These are phyloP conservation scores for Alternaria ventricosa DNA, from an alignment of 2,329 filamentous ascomycete genomes.

Conservation along the genomic window DNA sequence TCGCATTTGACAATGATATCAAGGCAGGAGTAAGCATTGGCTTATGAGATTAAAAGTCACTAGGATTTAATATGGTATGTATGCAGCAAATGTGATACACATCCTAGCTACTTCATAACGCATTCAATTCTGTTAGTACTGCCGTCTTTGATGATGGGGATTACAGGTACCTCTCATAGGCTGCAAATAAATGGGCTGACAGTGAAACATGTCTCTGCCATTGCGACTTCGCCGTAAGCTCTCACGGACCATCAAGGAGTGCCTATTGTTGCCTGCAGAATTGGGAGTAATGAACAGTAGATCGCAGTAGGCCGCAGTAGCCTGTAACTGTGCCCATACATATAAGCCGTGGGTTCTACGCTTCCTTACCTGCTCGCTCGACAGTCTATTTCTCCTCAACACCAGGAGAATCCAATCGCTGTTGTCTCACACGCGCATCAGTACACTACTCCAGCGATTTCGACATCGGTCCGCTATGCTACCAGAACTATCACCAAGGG, in stretches of 20 bases:
- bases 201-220: background rate
- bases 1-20: no score
- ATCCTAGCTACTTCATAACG: no score
- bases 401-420: background rate
- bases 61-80: no score
- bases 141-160: no score
- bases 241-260: background rate
- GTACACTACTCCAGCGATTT: background rate
- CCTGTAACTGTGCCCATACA: background rate
- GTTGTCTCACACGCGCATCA: background rate
- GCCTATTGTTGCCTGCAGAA: background rate
- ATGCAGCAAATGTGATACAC: no score
- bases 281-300: background rate
- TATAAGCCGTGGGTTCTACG: background rate
- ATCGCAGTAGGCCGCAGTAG: background rate
- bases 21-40: no score
- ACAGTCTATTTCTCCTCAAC: background rate
- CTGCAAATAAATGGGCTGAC: background rate
- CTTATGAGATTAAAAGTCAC: no score
- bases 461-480: background rate
- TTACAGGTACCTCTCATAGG: no score
- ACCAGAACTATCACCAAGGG: background rate
- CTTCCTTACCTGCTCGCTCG: background rate
- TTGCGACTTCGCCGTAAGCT: background rate
- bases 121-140: background rate